Conservation (phyloP, 108 stramenopile genomes). For the Cyclotella cryptica region DNA sequence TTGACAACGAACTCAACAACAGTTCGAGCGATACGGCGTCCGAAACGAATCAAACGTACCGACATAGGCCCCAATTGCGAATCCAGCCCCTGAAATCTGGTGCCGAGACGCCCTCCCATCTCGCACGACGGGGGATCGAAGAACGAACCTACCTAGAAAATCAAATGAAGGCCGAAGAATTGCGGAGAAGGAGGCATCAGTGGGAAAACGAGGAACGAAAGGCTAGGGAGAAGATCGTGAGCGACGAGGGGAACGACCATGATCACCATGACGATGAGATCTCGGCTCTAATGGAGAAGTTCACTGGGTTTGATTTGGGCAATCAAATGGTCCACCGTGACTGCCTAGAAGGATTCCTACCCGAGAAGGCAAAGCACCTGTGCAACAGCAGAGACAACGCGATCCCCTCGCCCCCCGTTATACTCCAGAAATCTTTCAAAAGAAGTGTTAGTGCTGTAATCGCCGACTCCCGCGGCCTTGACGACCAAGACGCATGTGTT, state of each 20-base stretch:
- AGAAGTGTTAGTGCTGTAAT: slow-evolving; percentile 17
- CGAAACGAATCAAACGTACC: background rate
- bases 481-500: slow-evolving; percentile 22
- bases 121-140: slow-evolving; percentile 20
- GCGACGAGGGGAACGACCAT: background rate
- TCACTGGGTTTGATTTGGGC: background rate
- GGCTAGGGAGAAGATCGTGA: background rate
- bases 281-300: slow-evolving; percentile 16
- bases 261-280: slow-evolving; percentile 7
- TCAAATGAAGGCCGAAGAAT: slow-evolving; percentile 21
- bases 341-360: background rate
- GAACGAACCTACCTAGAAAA: slow-evolving; percentile 28
- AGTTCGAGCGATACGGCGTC: background rate
- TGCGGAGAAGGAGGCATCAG: slow-evolving; percentile 1
- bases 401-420: slow-evolving; percentile 12
- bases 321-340: background rate
- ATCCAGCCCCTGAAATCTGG: slow-evolving; percentile 8
- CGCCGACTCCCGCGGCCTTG: slow-evolving; percentile 17
- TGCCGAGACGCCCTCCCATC: slow-evolving; percentile 14
- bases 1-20: background rate
- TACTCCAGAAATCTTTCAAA: slow-evolving; percentile 20
- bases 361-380: background rate
- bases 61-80: slow-evolving; percentile 4
- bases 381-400: background rate
- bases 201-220: slow-evolving; percentile 24